These are phyloP conservation scores for Diacronema lutheri DNA, from an alignment of 78 protist species.

Conservation along the genomic window DNA sequence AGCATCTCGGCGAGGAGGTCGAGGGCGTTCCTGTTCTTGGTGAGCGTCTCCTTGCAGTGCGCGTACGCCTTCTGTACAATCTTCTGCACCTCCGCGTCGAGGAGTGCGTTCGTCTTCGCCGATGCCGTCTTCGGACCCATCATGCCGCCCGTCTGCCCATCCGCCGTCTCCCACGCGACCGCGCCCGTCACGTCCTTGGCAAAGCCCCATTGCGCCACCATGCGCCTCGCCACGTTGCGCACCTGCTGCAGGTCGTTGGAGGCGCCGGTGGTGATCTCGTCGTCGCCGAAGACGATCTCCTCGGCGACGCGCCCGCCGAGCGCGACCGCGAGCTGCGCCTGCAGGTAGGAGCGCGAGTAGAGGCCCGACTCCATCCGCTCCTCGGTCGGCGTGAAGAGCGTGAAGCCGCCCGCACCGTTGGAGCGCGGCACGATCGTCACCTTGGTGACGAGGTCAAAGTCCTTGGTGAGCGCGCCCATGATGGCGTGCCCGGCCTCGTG, in stretches of 20 bases:
- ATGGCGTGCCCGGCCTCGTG: constrained; percentile 99
- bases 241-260: constrained; percentile 83
- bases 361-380: constrained; percentile 69
- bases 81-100: constrained; percentile 36
- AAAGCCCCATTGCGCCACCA: constrained; percentile 51
- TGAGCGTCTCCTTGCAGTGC: constrained; percentile 19
- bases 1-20: constrained; percentile 29
- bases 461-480: constrained; percentile 86
- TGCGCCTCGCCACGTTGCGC: constrained; percentile 71
- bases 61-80: constrained; percentile 17
- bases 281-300: constrained; percentile 55
- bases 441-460: constrained; percentile 85
- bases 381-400: constrained; percentile 91
- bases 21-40: constrained; percentile 24
- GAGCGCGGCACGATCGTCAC: constrained; percentile 36
- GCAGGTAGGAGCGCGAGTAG: constrained; percentile 42
- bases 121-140: constrained; percentile 31
- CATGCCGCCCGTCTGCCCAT: constrained; percentile 28
- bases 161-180: not conserved
- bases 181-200: constrained; percentile 29
- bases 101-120: not conserved
- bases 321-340: constrained; percentile 76
- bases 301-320: constrained; percentile 94
- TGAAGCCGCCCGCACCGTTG: constrained; percentile 83
- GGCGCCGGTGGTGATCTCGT: constrained; percentile 64